These are phyloP conservation scores for Pseudomassariella vexata DNA, from an alignment of 2,329 filamentous ascomycete species.

Conservation along the genomic window DNA sequence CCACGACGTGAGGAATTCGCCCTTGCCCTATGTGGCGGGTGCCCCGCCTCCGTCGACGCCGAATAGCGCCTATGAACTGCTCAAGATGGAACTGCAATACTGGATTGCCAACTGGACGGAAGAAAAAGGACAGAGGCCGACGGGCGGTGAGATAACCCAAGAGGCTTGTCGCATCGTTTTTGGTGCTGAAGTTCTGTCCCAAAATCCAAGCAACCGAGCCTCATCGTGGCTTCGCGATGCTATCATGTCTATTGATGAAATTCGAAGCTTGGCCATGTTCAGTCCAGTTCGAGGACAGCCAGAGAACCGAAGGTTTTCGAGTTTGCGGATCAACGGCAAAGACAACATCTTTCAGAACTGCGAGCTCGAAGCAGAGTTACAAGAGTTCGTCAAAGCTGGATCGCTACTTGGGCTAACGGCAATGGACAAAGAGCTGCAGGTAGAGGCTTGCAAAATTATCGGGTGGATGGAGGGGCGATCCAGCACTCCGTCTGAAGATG, in stretches of 20 bases:
- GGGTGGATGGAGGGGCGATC: conserved; percentile 50
- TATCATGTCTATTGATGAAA: conserved; percentile 41
- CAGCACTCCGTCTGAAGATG: conserved; percentile 39
- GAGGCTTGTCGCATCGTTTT: conserved; percentile 56
- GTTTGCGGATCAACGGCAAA: conserved; percentile 52
- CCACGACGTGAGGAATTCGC: conserved; percentile 54
- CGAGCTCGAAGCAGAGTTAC: conserved; percentile 48
- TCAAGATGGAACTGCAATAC: conserved; percentile 52
- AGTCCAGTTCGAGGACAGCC: conserved; percentile 38
- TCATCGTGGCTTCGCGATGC: conserved; percentile 55
- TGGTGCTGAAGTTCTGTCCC: conserved; percentile 42
- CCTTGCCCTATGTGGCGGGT: conserved; percentile 47
- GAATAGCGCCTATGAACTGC: conserved; percentile 54
- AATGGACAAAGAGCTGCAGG: conserved; percentile 54
- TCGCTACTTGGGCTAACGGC: conserved; percentile 51
- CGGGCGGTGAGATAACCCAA: conserved; percentile 48
- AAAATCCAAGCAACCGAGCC: conserved; percentile 30
- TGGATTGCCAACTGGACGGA: conserved; percentile 41
- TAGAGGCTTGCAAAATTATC: conserved; percentile 53
- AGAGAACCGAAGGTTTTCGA: conserved; percentile 41
- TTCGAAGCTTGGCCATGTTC: conserved; percentile 39
- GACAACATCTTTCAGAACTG: conserved; percentile 51
- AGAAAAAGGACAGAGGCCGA: conserved; percentile 32
- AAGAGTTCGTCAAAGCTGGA: conserved; percentile 46
- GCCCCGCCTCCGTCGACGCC: conserved; percentile 38